Conservation (phyloP, 306 rosid species). For the Acacia crassicarpa region DNA sequence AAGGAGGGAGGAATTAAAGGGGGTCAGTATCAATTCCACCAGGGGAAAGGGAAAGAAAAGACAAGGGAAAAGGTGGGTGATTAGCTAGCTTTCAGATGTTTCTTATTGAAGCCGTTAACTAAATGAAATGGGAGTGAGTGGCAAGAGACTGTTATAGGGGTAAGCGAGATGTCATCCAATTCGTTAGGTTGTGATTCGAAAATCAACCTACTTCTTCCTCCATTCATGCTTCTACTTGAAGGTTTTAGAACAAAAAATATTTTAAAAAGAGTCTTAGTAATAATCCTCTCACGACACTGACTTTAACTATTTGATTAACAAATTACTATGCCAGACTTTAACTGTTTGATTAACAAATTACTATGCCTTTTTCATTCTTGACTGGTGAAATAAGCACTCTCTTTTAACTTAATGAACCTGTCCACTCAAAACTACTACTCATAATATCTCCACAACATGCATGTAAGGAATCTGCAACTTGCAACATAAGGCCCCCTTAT, state of each 20-base stretch:
- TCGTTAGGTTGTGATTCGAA: slow-evolving; percentile 69
- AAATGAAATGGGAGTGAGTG: not conserved
- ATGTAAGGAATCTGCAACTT: not conserved
- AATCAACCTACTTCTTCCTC: slow-evolving; percentile 38
- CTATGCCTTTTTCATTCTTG: slow-evolving; percentile 4
- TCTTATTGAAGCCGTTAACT: slow-evolving; percentile 25
- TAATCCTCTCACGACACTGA: slow-evolving; percentile 28
- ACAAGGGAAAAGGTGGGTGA: slow-evolving; percentile 4
- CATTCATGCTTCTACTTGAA: slow-evolving; percentile 56
- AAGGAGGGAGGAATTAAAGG: not conserved
- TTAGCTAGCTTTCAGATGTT: slow-evolving; percentile 1
- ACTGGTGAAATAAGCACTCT: not conserved
- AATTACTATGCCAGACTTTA: slow-evolving; percentile 13
- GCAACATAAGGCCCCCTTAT: not conserved
- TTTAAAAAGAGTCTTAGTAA: not conserved
- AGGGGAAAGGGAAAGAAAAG: slow-evolving; percentile 14
- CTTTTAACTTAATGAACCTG: not conserved
- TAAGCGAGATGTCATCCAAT: slow-evolving; percentile 65
- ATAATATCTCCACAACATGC: not conserved
- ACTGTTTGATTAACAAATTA: slow-evolving; percentile 31
- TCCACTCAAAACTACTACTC: not conserved
- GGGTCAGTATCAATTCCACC: slow-evolving; percentile 35
- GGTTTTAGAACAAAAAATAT: not conserved
- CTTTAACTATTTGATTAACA: slow-evolving; percentile 35
- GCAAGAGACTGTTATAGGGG: slow-evolving; percentile 24